These are phyloP conservation scores for Ophiostoma himal-ulmi DNA, from an alignment of 2,329 filamentous ascomycete species.

Conservation along the genomic window DNA sequence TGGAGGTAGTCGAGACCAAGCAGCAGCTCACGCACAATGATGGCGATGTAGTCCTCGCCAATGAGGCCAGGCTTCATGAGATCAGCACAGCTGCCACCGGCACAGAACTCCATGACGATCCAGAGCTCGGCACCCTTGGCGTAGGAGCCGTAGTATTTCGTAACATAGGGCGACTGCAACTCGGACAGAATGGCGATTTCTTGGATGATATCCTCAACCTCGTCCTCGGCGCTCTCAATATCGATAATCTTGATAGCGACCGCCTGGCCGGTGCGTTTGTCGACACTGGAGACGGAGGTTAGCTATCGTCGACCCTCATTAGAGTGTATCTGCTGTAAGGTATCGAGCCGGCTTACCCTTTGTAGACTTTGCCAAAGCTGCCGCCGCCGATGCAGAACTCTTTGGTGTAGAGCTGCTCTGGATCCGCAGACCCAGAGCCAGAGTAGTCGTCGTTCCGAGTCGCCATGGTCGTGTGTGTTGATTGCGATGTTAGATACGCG, in stretches of 20 bases:
- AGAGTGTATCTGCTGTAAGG: not conserved
- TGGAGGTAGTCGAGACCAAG: slow-evolving; percentile 90
- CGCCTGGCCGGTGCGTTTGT: slow-evolving; percentile 85
- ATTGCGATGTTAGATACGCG: not conserved
- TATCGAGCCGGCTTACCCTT: slow-evolving; percentile 59
- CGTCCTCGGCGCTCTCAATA: slow-evolving; percentile 97
- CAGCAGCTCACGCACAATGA: slow-evolving; percentile 85
- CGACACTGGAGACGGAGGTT: slow-evolving; percentile 55
- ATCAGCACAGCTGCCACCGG: slow-evolving; percentile 91
- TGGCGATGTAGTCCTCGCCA: slow-evolving; percentile 92
- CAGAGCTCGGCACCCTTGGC: slow-evolving; percentile 93
- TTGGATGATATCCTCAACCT: slow-evolving; percentile 98
- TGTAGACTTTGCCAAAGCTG: slow-evolving; percentile 98
- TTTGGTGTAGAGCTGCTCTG: slow-evolving; percentile 88
- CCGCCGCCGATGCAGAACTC: slow-evolving; percentile 89
- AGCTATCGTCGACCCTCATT: slow-evolving; percentile 19
- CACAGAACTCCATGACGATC: slow-evolving; percentile 99
- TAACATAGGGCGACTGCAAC: slow-evolving; percentile 92
- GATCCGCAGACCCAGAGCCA: slow-evolving; percentile 61
- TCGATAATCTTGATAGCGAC: slow-evolving; percentile 99
- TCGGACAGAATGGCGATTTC: slow-evolving; percentile 97
- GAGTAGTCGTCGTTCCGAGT: slow-evolving; percentile 31
- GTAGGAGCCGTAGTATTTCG: slow-evolving; percentile 95
- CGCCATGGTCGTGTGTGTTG: slow-evolving; percentile 17
- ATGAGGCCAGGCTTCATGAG: slow-evolving; percentile 91